Conservation (phyloP, 139 green algal genomes). For the Pseudopediastrum boryanum region DNA sequence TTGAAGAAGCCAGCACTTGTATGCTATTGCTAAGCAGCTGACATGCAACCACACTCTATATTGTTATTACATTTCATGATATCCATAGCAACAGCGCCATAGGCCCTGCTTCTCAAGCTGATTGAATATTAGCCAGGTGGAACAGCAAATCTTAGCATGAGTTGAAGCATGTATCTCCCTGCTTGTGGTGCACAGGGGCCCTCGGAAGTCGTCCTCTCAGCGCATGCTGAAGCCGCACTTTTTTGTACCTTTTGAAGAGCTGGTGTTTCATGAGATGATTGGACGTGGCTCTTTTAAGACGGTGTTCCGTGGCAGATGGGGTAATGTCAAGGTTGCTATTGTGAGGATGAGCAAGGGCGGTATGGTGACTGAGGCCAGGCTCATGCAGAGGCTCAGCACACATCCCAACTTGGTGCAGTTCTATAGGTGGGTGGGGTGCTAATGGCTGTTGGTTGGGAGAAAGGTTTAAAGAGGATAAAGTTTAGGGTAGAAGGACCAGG, state of each 20-base stretch:
- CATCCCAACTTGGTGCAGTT: constrained; percentile 62
- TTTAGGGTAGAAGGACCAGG: too few species aligned
- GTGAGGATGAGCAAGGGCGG: constrained; percentile 59
- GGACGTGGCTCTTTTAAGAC: constrained; percentile 53
- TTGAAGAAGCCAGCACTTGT: too few species aligned
- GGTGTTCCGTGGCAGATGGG: constrained; percentile 56
- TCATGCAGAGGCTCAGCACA: constrained; percentile 56
- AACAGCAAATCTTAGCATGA: background rate
- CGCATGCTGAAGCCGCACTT: background rate
- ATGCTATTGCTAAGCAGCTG: too few species aligned
- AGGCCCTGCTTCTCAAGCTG: background rate
- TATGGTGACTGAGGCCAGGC: constrained; percentile 51
- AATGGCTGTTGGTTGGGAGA: too few species aligned
- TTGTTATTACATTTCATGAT: too few species aligned
- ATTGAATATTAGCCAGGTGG: background rate
- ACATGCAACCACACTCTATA: too few species aligned
- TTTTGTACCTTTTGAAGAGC: constrained; percentile 32
- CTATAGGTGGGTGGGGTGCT: constrained; percentile 32
- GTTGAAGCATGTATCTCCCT: background rate
- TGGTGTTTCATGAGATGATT: constrained; percentile 49
- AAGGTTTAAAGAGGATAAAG: too few species aligned
- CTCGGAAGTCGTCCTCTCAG: background rate
- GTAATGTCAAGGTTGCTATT: constrained; percentile 55
- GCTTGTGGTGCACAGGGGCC: background rate
- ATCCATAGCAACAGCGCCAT: background rate